Base-by-base conservation (phyloP, 108 stramenopile genomes). In the Conticribra weissflogii region DNA sequence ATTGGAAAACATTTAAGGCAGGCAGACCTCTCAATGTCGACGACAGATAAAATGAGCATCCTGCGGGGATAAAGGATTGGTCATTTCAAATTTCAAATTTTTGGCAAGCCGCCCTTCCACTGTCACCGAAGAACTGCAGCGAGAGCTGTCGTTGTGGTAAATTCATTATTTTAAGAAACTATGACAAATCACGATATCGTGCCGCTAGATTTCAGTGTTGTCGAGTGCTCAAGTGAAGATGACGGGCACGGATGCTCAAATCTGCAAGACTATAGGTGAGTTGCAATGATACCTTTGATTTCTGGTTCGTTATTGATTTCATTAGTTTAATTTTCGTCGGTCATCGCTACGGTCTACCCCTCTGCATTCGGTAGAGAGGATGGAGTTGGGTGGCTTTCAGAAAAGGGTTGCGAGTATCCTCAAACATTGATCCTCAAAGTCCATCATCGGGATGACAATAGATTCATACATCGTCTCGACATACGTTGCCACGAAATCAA, bases 401-500 rank as follows among this genome's bases (percentile, higher is more conserved):
- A 56, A 44, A 29, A 18, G 32, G 23, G 45, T n/a, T 44, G 50
- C 21, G 22, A 47, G 14, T 59, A 25, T 54, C 48, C 32, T 28
- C 68, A 70, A 24, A 46, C 28, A 0, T 56, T 70, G 16, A 21
- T 65, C 0, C 22, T 78, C 0, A 70, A 45, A 29, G 45, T 78
- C 29, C 62, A 70, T 32, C 49, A 61, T 34, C 12, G 59, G 5
- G 56, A 50, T 21, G 66, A 62, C 0, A 48, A 31, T 17, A 25
- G 56, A 29, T 47, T 70, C 28, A 24, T 78, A 16, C 59, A 65
- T 25, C n/a, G 32, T n/a, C 45, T 78, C 18, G 76, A 78, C 21
- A 78, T 78, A 22, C 68, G 70, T 24, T 66, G 55, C 49, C 68
- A 78, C 49, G 76, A 82, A 53, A 57, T 24, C 18, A 65, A 60